Conservation (phyloP, 768 basidiomycete genomes). For the Naganishia randhawae region DNA sequence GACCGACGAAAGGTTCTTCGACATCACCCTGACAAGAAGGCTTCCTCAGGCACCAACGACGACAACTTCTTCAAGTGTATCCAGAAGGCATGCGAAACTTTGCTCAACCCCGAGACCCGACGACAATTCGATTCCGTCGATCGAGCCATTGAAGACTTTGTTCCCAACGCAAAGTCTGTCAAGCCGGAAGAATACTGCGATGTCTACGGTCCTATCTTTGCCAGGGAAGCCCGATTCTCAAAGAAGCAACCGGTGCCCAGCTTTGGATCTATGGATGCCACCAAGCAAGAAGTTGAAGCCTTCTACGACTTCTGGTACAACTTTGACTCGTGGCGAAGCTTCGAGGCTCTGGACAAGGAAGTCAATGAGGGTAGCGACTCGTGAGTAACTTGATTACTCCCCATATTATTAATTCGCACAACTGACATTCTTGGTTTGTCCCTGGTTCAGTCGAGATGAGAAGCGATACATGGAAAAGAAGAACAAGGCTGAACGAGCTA, state of each 20-base stretch:
- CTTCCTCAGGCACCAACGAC: constrained; percentile 76
- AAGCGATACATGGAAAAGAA: constrained; percentile 99
- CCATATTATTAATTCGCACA: not conserved
- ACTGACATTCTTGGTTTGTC: not conserved
- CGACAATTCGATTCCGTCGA: constrained; percentile 97
- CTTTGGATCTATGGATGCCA: constrained; percentile 66
- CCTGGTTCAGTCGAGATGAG: constrained; percentile 74
- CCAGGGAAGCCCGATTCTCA: constrained; percentile 89
- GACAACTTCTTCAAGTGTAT: constrained; percentile 99
- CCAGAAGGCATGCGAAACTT: constrained; percentile 92
- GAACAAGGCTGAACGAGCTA: constrained; percentile 94
- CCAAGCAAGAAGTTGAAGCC: constrained; percentile 76
- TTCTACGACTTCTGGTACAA: constrained; percentile 99
- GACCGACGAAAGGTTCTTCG: constrained; percentile 99
- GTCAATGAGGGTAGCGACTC: constrained; percentile 95
- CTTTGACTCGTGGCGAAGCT: constrained; percentile 97
- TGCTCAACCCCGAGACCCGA: constrained; percentile 77
- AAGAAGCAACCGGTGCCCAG: constrained; percentile 73
- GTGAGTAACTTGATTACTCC: constrained; percentile 54
- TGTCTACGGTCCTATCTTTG: constrained; percentile 74
- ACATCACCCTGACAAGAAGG: constrained; percentile 97
- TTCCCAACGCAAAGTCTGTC: constrained; percentile 55
- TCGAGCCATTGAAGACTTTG: constrained; percentile 68
- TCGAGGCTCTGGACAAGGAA: constrained; percentile 98
- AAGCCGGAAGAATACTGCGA: constrained; percentile 51